Evolutionary conservation across 768 basidiomycete genomes (phyloP), one percentile per base, ranked within the genome.

Genomic region (Strobilomyces echinocephalus): DNA sequence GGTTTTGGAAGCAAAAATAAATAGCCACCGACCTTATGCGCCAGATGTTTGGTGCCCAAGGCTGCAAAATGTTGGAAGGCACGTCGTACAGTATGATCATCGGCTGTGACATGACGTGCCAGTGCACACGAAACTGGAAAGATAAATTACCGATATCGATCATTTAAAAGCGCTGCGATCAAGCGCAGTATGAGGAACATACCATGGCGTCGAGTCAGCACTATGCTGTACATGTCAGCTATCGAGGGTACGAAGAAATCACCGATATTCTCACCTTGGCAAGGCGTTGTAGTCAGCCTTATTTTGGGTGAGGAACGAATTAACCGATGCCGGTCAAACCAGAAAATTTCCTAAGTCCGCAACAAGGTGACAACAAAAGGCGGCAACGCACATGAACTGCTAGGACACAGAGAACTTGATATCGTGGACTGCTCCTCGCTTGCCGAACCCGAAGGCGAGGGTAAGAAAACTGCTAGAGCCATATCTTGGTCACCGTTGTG

Each of bases 11-110:
- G 18, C 12, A 9, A 24, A 16, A 26, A 31, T 15, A 36, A 12
- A 56, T 11, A 50, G 31, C 24, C 8, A 10, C 72, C 33, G 49
- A 83, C 85, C 87, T 73, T 57, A 89, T 78, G 40, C 84, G 76
- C 87, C 87, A 88, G 30, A 85, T 72, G 57, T 85, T 86, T 28
- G 87, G 87, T 48, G 83, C 82, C 87, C 87, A 89, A n/a, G 86
- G 78, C 50, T 85, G 82, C 2, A 81, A 73, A 10, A 74, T 75
- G 46, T 74, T 74, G 9, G 84, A 82, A 35, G 78, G 81, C 18
- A 84, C 74, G 57, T 89, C 87, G 63, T 87, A 89, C 15, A 89
- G 72, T 15, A 74, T 80, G 55, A 89, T 83, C 44, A 73, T 69
- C 12, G 83, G 79, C 49, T 73, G 73, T 49, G 76, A 66, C 75